phyloP scores from a whole-genome alignment of 2,329 filamentous ascomycete genomes.

The Talaromyces sp. region DNA sequence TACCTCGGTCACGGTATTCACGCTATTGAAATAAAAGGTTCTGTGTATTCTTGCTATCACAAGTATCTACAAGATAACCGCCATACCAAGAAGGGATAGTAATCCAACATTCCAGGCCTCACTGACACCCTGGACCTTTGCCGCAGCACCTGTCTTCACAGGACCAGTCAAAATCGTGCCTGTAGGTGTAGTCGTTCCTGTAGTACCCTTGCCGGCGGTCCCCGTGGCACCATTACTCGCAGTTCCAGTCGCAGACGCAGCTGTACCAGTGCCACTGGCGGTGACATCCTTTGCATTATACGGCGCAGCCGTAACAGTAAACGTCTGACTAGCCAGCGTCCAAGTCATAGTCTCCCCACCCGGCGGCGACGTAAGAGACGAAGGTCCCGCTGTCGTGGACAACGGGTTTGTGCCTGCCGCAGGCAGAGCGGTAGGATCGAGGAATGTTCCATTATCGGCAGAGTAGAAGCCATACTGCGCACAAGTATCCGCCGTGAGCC shows the following conservation, averaged over 20 bases:
- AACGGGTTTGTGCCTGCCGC: conserved; percentile 34
- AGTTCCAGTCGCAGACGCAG: neutral
- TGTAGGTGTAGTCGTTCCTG: neutral
- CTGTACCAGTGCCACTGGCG: conserved; percentile 2
- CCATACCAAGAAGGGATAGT: neutral
- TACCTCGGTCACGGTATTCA: neutral
- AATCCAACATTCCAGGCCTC: neutral
- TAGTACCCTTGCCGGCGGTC: neutral
- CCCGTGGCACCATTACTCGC: neutral
- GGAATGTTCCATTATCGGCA: conserved; percentile 23
- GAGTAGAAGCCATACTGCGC: conserved; percentile 25
- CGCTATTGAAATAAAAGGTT: neutral
- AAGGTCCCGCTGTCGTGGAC: conserved; percentile 30
- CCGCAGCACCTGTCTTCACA: neutral
- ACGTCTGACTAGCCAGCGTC: conserved; percentile 34
- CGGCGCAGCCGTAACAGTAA: conserved; percentile 38
- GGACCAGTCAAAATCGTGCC: neutral
- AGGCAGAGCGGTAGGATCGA: conserved; percentile 25
- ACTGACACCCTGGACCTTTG: neutral
- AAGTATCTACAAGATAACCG: neutral
- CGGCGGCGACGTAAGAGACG: conserved; percentile 33
- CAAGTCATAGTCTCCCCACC: conserved; percentile 38
- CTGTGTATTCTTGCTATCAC: neutral
- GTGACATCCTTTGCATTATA: conserved; percentile 26
- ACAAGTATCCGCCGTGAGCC: conserved; percentile 23